A percentile compares a stretch with the other conserved stretches of the same genome.
phyloP scores from a whole-genome alignment of 371 early-diverging fungal species.

The Mucor velutinosus region DNA sequence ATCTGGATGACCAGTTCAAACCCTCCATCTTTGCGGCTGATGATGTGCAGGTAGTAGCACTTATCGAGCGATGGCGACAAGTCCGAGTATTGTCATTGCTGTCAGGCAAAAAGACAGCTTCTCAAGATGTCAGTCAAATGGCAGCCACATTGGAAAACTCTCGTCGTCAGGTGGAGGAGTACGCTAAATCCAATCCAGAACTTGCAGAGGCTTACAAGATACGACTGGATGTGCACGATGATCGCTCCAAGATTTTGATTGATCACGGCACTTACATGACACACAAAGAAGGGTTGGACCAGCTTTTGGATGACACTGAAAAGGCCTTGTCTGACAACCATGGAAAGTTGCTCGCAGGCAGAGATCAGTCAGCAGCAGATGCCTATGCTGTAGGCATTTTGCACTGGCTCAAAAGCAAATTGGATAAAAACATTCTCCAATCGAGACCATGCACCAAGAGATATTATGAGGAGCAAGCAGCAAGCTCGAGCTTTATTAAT shows the following conservation, averaged over 20 bases:
- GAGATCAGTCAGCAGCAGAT: background rate
- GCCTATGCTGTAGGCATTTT: slow-evolving; percentile 4
- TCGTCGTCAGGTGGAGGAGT: background rate
- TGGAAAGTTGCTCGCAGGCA: background rate
- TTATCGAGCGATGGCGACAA: slow-evolving; percentile 13
- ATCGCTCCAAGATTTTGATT: slow-evolving; percentile 7
- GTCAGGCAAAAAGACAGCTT: slow-evolving; percentile 9
- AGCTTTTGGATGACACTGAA: background rate
- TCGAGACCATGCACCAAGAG: background rate
- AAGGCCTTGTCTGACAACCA: background rate
- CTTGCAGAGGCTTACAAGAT: slow-evolving; percentile 10
- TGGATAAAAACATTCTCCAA: slow-evolving; percentile 7
- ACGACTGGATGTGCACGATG: slow-evolving; percentile 11
- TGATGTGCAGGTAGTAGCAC: background rate
- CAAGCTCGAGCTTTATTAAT: slow-evolving; percentile 10
- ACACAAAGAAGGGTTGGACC: background rate
- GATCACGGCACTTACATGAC: slow-evolving; percentile 2
- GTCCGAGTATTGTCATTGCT: slow-evolving; percentile 9
- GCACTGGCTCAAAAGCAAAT: slow-evolving; percentile 8
- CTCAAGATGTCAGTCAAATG: background rate
- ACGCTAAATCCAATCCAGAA: slow-evolving; percentile 11
- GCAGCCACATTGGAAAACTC: background rate
- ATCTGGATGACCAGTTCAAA: slow-evolving; percentile 9
- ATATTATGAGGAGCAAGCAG: slow-evolving; percentile 9
- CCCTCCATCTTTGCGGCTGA: slow-evolving; percentile 11